Conservation (phyloP, 176 grass and related monocot species). For the Musa itinerans region DNA sequence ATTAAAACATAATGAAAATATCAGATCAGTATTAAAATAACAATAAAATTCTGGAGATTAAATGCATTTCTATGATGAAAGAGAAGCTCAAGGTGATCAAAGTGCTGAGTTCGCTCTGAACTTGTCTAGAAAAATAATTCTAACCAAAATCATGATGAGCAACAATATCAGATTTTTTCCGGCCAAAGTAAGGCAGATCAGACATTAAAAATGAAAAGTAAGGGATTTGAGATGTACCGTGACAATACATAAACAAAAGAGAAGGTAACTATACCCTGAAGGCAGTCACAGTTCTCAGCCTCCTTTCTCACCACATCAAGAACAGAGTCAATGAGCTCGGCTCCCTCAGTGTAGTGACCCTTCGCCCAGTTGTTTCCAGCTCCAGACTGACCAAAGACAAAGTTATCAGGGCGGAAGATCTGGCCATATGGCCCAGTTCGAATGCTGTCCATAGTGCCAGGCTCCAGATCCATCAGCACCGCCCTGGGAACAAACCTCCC, state of each 20-base stretch:
- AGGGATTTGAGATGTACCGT: too few relatives aligned
- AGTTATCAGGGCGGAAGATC: slow-evolving; percentile 20
- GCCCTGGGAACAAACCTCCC: slow-evolving; percentile 21
- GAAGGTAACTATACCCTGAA: slow-evolving; percentile 6
- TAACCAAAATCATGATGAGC: too few relatives aligned
- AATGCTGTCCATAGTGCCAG: slow-evolving; percentile 20
- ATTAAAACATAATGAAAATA: neutral
- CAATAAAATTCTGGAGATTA: neutral
- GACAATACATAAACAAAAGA: neutral
- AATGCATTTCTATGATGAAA: neutral
- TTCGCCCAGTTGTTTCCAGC: slow-evolving; percentile 25
- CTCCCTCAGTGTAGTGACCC: slow-evolving; percentile 22
- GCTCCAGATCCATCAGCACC: slow-evolving; percentile 25
- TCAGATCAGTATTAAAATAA: neutral
- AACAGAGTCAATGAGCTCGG: slow-evolving; percentile 22
- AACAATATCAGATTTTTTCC: too few relatives aligned
- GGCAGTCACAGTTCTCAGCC: slow-evolving; percentile 25
- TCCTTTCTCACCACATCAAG: slow-evolving; percentile 30
- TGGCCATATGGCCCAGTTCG: slow-evolving; percentile 13
- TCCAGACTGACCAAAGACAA: slow-evolving; percentile 19
- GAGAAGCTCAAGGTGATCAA: too few relatives aligned
- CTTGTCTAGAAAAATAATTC: too few relatives aligned
- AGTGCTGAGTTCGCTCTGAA: too few relatives aligned
- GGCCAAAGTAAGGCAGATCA: too few relatives aligned
- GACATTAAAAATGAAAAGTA: too few relatives aligned